Evolutionary conservation across 1,284 basidiomycete species (phyloP), one percentile per base, ranked within the genome.

Genomic region (Meripilus lineatus): DNA sequence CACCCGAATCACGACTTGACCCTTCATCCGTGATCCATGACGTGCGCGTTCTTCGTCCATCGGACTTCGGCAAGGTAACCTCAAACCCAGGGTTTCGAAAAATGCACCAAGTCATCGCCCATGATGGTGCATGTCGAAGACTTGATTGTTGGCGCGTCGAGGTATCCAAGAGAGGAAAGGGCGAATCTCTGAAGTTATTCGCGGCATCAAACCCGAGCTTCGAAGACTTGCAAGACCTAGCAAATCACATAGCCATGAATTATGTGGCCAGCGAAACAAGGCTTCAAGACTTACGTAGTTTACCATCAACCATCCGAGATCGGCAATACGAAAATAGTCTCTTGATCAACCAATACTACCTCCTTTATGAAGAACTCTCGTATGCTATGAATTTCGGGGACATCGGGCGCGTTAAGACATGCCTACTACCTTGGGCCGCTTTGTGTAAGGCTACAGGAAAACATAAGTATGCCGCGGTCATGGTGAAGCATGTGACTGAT

Each of bases 301-400:
- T 42, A 15, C 17, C 41, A 2, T 21, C 13, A 10, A n/a, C 17
- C 1, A 35, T 45, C 14, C 53, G 58, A 2, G 68, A 71, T 42
- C 42, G n/a, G 28, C 28, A 30, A n/a, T 30, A 30, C n/a, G 28
- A 30, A 30, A 69, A 70, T 32, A 46, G 49, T 0, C 24, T 61
- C 0, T 42, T 68, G 0, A 38, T 40, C 4, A 45, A 64, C 0
- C 47, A 62, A 21, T 55, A 66, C 25, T 57, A 61, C 20, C 47
- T 68, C 0, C 52, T 67, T 0, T 65, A 68, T 37, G 56, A 64
- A 32, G 63, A 67, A 32, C 43, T 65, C 0, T 48, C 53, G 2
- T 55, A 61, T 40, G 58, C 64, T 0, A 52, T 66, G 53, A 65
- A 66, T 30, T 26, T 47, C 2, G 65, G 69, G 0, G 67, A 69